These are phyloP conservation scores for Venturia aucupariae DNA, from an alignment of 2,329 filamentous ascomycete species.

Conservation along the genomic window DNA sequence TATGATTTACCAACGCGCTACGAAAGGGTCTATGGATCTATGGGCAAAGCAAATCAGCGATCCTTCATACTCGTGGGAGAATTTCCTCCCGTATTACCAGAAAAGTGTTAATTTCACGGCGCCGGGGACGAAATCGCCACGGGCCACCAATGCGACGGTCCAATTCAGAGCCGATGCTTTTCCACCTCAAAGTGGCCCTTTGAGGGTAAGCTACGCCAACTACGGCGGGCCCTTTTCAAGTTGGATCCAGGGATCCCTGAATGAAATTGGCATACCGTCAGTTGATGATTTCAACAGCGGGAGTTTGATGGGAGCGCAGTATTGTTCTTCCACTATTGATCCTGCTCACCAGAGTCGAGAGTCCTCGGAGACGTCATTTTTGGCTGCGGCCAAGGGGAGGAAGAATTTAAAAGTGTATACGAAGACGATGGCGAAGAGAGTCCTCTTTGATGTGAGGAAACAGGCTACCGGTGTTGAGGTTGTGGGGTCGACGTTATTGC, in stretches of 20 bases:
- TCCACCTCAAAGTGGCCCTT: constrained; percentile 4
- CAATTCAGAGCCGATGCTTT: constrained; percentile 16
- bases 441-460: constrained; percentile 33
- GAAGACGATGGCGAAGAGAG: constrained; percentile 36
- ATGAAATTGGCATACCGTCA: constrained; percentile 6
- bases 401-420: constrained; percentile 34
- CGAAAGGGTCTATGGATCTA: constrained; percentile 6
- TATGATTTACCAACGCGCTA: constrained; percentile 14
- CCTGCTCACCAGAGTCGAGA: background rate
- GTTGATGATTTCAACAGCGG: constrained; percentile 7
- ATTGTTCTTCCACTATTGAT: constrained; percentile 11
- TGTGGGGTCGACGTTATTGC: background rate
- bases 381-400: background rate
- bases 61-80: constrained; percentile 24
- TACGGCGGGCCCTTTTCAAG: constrained; percentile 8
- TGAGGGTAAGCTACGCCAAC: constrained; percentile 12
- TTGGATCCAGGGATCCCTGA: constrained; percentile 6
- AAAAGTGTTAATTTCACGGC: constrained; percentile 23
- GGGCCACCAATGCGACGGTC: constrained; percentile 22
- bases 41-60: constrained; percentile 27
- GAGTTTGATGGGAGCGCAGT: constrained; percentile 9
- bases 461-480: constrained; percentile 16
- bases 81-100: constrained; percentile 24
- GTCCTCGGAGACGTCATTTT: constrained; percentile 4
- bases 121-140: constrained; percentile 22